A percentile compares a stretch with the other conserved stretches of the same genome.
phyloP scores from a whole-genome alignment of 345 rosid genomes.

The Eucalyptus marginata region DNA sequence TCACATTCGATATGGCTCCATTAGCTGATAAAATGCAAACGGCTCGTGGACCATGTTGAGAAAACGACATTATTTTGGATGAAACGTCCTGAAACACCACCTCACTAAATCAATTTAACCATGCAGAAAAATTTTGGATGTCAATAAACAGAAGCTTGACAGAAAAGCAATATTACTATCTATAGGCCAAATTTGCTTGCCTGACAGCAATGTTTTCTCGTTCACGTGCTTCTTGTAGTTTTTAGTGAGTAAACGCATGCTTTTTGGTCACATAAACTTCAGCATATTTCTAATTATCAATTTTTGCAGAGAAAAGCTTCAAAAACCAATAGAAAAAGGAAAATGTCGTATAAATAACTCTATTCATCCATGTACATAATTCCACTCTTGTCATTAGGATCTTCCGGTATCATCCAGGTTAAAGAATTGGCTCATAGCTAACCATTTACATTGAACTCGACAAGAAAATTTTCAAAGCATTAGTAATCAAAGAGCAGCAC shows the following conservation, averaged over 20 bases:
- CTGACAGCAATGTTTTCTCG: not conserved
- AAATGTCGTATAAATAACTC: not conserved
- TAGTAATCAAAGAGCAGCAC: not conserved
- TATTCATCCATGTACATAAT: not conserved
- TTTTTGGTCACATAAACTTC: not conserved
- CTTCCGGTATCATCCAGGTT: not conserved
- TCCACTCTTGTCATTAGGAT: not conserved
- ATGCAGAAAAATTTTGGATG: not conserved
- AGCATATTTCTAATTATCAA: not conserved
- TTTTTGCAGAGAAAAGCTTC: not conserved
- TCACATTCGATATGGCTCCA: constrained; percentile 74
- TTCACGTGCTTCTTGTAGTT: not conserved
- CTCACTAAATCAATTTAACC: not conserved
- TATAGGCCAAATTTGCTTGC: not conserved
- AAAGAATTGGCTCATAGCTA: not conserved
- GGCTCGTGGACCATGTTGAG: constrained; percentile 57
- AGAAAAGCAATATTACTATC: not conserved
- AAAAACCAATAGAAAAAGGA: not conserved
- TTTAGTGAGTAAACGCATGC: not conserved
- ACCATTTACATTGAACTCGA: not conserved
- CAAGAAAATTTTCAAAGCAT: not conserved
- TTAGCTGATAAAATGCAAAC: constrained; percentile 60
- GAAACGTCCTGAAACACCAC: constrained; percentile 42
- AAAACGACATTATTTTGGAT: constrained; percentile 53
- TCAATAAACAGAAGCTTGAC: not conserved